Base-by-base conservation (phyloP, 371 early-diverging fungal species). In the Sporodiniella umbellata region DNA sequence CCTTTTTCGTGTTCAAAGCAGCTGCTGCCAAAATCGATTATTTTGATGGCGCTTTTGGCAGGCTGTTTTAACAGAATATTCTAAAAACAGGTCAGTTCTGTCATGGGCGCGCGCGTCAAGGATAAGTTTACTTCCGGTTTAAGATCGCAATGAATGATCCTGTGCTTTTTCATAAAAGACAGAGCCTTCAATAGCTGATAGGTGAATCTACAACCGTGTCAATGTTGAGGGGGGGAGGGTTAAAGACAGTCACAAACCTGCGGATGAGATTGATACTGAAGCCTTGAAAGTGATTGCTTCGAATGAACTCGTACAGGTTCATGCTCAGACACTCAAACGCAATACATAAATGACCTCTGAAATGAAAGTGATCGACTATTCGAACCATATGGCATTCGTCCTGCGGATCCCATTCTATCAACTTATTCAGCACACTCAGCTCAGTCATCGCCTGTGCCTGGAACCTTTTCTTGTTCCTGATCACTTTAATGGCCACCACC, bases 71-170 rank as follows among this genome's bases (percentile, higher is more conserved):
- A 58, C 45, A 88, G 50, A 7, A 88, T 79, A 48, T 88, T 89
- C 71, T 70, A 51, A 25, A 46, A n/a, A 46, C 18, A 42, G 1
- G 24, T 26, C n/a, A 37, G 14, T 37, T 17, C 14, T n/a, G 8
- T 37, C 7, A 17, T 37, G 8, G 2, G 8, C 6, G 5, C 18
- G 7, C 7, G 1, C 6, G 11, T n/a, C 18, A 37, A 15, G 1
- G 8, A 15, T 18, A n/a, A 8, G 11, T 14, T 19, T 40, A 40
- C 40, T 15, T 96, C 99, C 1, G 99, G 99, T 64, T 99, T 99
- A 39, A 99, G 74, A 69, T 99, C 99, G 53, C 98, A 95, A 60
- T 99, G 99, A 39, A 97, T 96, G 46, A 98, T 88, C 23, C 87
- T 80, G 1, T 92, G 87, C 56, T 85, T 74, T 60, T 83, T 83